These are phyloP conservation scores for Cryphonectria nitschkei DNA, from an alignment of 2,329 filamentous ascomycete genomes.

Conservation along the genomic window DNA sequence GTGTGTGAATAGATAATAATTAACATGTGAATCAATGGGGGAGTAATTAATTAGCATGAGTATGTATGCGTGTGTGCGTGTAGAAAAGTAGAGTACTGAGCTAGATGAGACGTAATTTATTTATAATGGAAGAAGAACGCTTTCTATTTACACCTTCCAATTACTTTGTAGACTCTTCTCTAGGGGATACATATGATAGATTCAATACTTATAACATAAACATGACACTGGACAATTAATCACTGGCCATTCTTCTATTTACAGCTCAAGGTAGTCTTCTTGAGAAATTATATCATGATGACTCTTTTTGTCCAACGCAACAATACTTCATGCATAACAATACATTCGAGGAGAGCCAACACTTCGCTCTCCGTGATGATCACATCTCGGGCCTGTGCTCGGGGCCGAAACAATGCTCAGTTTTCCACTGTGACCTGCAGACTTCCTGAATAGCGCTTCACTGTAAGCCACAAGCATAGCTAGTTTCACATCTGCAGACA, in stretches of 20 bases:
- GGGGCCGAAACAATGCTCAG: neutral
- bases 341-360: neutral
- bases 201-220: too few relatives aligned
- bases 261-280: too few relatives aligned
- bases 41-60: neutral
- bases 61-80: neutral
- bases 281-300: too few relatives aligned
- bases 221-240: too few relatives aligned
- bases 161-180: too few relatives aligned
- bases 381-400: neutral
- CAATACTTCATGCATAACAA: neutral
- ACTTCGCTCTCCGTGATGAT: too few relatives aligned
- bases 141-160: too few relatives aligned
- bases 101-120: too few relatives aligned
- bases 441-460: slow-evolving; percentile 51
- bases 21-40: neutral
- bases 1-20: neutral
- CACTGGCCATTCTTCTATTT: too few relatives aligned
- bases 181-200: too few relatives aligned
- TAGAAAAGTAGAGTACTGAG: too few relatives aligned
- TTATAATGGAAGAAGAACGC: too few relatives aligned
- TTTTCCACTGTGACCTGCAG: slow-evolving; percentile 48
- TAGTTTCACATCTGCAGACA: slow-evolving; percentile 48
- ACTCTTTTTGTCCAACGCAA: neutral
- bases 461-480: slow-evolving; percentile 63